Evolutionary conservation across 129 eudicot species (phyloP).

Genomic region (Pulicaria dysenterica): DNA sequence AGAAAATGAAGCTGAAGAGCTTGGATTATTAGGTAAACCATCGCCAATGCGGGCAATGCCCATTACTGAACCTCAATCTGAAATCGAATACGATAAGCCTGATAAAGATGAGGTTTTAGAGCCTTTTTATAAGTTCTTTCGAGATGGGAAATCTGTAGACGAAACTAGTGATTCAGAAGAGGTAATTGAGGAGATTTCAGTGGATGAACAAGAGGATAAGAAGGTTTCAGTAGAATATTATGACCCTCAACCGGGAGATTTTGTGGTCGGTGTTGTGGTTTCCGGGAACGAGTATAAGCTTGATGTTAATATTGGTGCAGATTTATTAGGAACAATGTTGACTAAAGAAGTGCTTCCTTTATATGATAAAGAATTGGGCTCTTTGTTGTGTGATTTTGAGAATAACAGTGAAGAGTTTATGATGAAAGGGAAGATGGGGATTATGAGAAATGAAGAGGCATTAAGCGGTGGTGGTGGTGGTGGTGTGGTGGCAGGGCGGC

Average conservation of each 20-base stretch:
- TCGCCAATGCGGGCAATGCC: constrained; percentile 38
- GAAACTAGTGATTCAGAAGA: constrained; percentile 42
- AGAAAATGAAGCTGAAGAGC: constrained; percentile 60
- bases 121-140: constrained; percentile 80
- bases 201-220: constrained; percentile 27
- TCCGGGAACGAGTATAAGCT: constrained; percentile 92
- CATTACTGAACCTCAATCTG: constrained; percentile 30
- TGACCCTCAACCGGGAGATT: constrained; percentile 89
- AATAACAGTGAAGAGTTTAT: constrained; percentile 63
- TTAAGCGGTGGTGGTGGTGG: constrained; percentile 41
- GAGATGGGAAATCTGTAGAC: constrained; percentile 43
- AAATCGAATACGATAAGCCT: constrained; percentile 35
- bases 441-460: constrained; percentile 63
- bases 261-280: constrained; percentile 90
- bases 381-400: constrained; percentile 70
- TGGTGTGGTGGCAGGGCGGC: constrained; percentile 51
- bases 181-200: constrained; percentile 26
- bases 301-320: constrained; percentile 92
- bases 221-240: constrained; percentile 85
- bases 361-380: constrained; percentile 72
- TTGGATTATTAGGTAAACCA: constrained; percentile 74
- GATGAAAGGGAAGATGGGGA: constrained; percentile 74
- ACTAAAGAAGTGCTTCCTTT: constrained; percentile 94
- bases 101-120: constrained; percentile 68
- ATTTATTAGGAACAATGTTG: constrained; percentile 80